Conservation (phyloP, 2,329 filamentous ascomycete species). For the Neobulgaria alba region DNA sequence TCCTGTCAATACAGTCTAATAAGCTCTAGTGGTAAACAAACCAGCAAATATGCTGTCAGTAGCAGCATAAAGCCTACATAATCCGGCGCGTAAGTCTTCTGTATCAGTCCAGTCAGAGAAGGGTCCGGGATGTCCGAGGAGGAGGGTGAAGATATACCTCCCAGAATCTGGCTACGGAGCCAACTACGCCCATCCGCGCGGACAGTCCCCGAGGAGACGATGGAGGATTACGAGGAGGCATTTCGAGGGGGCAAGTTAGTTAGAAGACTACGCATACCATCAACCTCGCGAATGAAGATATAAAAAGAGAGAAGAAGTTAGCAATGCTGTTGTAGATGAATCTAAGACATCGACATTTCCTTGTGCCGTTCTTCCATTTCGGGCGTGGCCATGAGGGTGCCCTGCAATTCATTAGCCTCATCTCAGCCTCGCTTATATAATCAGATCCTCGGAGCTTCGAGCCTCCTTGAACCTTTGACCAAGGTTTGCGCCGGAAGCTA, state of each 20-base stretch:
- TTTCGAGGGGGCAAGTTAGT: no score
- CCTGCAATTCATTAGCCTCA: no score
- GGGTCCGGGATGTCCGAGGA: no score
- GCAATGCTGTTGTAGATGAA: not conserved
- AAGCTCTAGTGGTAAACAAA: no score
- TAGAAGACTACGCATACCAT: not conserved
- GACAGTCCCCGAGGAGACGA: conserved; percentile 18
- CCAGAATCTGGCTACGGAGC: conserved; percentile 28
- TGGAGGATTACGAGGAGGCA: conserved; percentile 12
- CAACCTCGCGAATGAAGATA: not conserved
- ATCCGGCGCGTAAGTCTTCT: conserved; percentile 81
- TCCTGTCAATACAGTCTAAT: no score
- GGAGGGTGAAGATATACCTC: conserved; percentile 14
- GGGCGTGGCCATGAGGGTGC: no score
- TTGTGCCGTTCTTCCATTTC: no score
- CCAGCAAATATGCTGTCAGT: conserved; percentile 56
- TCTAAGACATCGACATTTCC: not conserved
- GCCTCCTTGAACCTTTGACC: no score
- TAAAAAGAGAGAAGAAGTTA: conserved; percentile 4
- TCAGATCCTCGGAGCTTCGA: no score
- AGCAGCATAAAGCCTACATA: conserved; percentile 72
- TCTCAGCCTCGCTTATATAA: no score
- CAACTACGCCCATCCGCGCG: conserved; percentile 22
- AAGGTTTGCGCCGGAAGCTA: not conserved
- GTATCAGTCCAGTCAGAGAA: conserved; percentile 16